Base-by-base conservation (phyloP, 768 basidiomycete genomes). In the Phylloporus sp. region DNA sequence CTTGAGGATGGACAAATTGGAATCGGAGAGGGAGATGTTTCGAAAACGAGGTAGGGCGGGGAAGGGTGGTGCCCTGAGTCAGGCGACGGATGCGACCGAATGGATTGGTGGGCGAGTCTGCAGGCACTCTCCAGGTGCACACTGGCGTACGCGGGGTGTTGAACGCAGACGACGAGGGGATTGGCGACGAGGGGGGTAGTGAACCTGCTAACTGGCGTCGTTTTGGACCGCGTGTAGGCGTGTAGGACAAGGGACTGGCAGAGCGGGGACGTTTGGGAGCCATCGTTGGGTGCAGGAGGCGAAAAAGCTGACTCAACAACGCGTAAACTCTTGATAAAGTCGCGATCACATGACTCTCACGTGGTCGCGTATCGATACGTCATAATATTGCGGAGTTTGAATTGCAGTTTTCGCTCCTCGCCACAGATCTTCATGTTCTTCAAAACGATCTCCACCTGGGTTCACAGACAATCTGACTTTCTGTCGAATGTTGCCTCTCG, bases 31-130 rank as follows among this genome's bases (percentile, higher is more conserved):
- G 72, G 22, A 85, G 72, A 57, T 88, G 85, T 51, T 80, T 78
- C 13, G 74, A 75, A 63, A 81, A 85, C 0, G 78, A 75, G 0
- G 79, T 77, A 0, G 75, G 64, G 13, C 62, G 66, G 0, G 76
- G 76, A 1, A 76, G 69, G 3, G 68, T 66, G 22, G 72, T 73
- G 7, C 69, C 63, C 18, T 72, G 62, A 0, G 66, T 67, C 5
- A 69, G 70, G 13, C 72, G 72, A 16, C 77, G 74, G 42, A 79
- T 80, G 40, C 82, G 71, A 15, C 84, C 83, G 53, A 88, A 83
- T 0, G 86, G 86, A 58, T 87, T 88, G 4, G 81, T 78, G 0
- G 86, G 86, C 0, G 85, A 86, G 69, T 88, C 86, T 6, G 73
- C 78, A 5, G 85, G 82, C 1, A 62, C 68, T 59, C 45, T 72